Conservation (phyloP, 495 filamentous ascomycete genomes). For the Podospora fimiseda region DNA sequence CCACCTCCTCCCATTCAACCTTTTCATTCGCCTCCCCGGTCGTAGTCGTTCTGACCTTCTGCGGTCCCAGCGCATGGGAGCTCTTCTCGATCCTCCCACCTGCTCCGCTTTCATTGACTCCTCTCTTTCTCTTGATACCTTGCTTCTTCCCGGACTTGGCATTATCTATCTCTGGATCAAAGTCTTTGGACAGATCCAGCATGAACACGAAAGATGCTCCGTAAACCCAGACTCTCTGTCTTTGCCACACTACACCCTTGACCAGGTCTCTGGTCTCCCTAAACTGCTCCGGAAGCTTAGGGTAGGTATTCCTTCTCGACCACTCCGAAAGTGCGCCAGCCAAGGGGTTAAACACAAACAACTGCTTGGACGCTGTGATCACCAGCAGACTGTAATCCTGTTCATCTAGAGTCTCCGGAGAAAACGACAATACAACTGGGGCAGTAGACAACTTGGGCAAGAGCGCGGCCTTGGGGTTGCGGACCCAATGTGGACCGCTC, state of each 20-base stretch:
- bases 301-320: conserved; percentile 75
- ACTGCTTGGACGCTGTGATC: conserved; percentile 66
- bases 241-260: conserved; percentile 82
- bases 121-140: conserved; percentile 48
- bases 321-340: conserved; percentile 72
- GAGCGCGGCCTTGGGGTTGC: conserved; percentile 57
- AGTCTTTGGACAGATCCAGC: conserved; percentile 74
- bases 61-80: conserved; percentile 29
- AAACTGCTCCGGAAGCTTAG: conserved; percentile 67
- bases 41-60: conserved; percentile 24
- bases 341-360: conserved; percentile 70
- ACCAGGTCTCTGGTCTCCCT: conserved; percentile 62
- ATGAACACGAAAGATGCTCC: conserved; percentile 84
- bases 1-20: conserved; percentile 31
- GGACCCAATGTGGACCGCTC: conserved; percentile 54
- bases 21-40: conserved; percentile 36
- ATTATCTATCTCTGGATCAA: conserved; percentile 34
- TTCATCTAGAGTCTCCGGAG: conserved; percentile 15
- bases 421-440: conserved; percentile 60
- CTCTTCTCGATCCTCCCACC: conserved; percentile 53
- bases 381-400: conserved; percentile 59
- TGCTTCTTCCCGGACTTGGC: conserved; percentile 19
- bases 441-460: conserved; percentile 70
- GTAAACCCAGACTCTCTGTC: conserved; percentile 75
- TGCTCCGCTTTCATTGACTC: conserved; percentile 46